These are phyloP conservation scores for Leccinum ponderosum DNA, from an alignment of 1,284 basidiomycete species.

Conservation along the genomic window DNA sequence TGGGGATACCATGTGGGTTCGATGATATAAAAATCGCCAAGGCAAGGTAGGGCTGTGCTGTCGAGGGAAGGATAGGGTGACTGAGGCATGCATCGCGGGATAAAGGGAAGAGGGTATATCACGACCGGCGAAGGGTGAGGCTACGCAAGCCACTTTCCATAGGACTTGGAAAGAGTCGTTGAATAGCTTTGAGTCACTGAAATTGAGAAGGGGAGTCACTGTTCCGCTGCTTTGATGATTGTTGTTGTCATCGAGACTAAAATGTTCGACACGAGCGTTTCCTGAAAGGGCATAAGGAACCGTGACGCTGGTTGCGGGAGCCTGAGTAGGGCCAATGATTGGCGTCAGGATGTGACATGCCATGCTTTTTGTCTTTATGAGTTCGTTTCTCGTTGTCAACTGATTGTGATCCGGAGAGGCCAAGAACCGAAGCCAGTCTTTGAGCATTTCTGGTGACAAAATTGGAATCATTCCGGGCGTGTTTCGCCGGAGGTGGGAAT, in stretches of 20 bases:
- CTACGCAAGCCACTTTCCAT: no score
- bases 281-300: constrained; percentile 45
- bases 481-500: constrained; percentile 13
- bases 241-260: constrained; percentile 47
- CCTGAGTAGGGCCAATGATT: no score
- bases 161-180: no score
- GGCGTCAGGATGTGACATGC: constrained; percentile 17
- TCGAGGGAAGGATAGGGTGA: no score
- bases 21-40: no score
- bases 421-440: constrained; percentile 8
- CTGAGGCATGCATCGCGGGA: no score
- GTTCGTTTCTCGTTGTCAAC: constrained; percentile 23
- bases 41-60: no score
- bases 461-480: constrained; percentile 17
- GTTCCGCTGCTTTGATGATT: constrained; percentile 25
- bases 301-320: constrained; percentile 3
- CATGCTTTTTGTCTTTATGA: constrained; percentile 25
- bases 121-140: no score
- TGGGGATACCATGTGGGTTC: no score
- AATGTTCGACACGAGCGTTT: constrained; percentile 46
- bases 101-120: no score
- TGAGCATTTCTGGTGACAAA: constrained; percentile 15
- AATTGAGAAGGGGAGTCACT: constrained; percentile 17
- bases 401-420: constrained; percentile 14
- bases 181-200: no score